phyloP scores from a whole-genome alignment of 1,284 basidiomycete species.

The Malassezia furfur region DNA sequence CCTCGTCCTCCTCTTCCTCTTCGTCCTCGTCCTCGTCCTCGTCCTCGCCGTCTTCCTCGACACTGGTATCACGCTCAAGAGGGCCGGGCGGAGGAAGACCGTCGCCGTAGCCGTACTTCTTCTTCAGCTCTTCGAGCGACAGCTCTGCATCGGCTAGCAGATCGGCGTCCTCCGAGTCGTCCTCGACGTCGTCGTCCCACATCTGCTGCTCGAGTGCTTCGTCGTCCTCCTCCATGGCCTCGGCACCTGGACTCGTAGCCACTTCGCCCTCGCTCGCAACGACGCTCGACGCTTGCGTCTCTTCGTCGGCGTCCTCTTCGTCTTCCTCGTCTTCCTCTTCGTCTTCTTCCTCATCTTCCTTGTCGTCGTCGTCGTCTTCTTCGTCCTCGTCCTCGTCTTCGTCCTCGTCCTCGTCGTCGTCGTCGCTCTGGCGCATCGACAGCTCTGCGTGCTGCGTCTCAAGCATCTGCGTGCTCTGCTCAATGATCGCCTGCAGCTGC shows the following conservation, averaged over 20 bases:
- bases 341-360: constrained; percentile 19
- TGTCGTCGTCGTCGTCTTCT: constrained; percentile 25
- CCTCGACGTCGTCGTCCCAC: constrained; percentile 48
- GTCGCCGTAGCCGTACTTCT: constrained; percentile 50
- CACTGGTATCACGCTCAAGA: constrained; percentile 11
- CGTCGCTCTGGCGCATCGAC: constrained; percentile 32
- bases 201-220: constrained; percentile 40
- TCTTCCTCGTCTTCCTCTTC: constrained; percentile 50
- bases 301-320: constrained; percentile 51
- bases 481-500: constrained; percentile 79
- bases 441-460: constrained; percentile 56
- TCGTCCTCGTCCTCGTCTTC: constrained; percentile 17
- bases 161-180: constrained; percentile 53
- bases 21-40: neutral
- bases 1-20: neutral
- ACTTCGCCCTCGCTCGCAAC: neutral
- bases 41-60: neutral
- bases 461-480: constrained; percentile 77
- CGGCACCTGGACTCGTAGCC: neutral
- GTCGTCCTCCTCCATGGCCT: constrained; percentile 3
- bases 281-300: neutral
- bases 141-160: constrained; percentile 53
- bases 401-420: constrained; percentile 12
- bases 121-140: constrained; percentile 54
- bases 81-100: neutral